phyloP scores from a whole-genome alignment of 2,329 filamentous ascomycete genomes.

The Alternaria panax region DNA sequence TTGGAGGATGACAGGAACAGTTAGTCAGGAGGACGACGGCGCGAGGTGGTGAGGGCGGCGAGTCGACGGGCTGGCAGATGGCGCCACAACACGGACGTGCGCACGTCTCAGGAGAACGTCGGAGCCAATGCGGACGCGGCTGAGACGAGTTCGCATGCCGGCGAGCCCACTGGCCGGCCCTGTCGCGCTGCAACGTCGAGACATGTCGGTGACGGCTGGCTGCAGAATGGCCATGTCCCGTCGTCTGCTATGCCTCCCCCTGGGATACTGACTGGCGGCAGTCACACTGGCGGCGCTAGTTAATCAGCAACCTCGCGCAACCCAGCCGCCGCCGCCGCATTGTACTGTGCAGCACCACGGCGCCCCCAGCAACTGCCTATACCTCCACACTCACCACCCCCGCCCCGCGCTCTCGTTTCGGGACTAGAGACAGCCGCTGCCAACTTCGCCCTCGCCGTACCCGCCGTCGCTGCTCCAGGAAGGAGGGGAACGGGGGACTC shows the following conservation, averaged over 20 bases:
- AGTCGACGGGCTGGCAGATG: slow-evolving; percentile 1
- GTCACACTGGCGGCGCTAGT: slow-evolving; percentile 15
- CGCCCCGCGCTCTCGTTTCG: slow-evolving; percentile 26
- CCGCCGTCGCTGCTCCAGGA: background rate
- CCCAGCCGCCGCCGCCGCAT: slow-evolving; percentile 22
- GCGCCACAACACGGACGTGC: slow-evolving; percentile 23
- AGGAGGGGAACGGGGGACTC: slow-evolving; percentile 15
- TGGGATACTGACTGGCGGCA: slow-evolving; percentile 1
- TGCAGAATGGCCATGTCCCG: background rate
- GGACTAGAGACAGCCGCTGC: slow-evolving; percentile 1
- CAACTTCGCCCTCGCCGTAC: background rate
- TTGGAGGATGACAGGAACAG: background rate
- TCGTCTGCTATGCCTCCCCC: background rate
- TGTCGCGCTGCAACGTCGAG: slow-evolving; percentile 3
- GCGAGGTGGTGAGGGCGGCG: background rate
- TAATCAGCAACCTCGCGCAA: slow-evolving; percentile 24
- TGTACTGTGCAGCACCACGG: slow-evolving; percentile 20
- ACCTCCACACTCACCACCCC: background rate
- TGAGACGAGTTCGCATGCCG: slow-evolving; percentile 1
- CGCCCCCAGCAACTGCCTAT: slow-evolving; percentile 10
- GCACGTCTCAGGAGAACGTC: slow-evolving; percentile 40
- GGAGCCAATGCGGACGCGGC: slow-evolving; percentile 27
- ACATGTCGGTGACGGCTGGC: background rate
- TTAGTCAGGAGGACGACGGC: background rate
- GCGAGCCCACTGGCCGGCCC: slow-evolving; percentile 18